Base-by-base conservation (phyloP, 2,329 filamentous ascomycete species). In the Calonectria multiphialidica region DNA sequence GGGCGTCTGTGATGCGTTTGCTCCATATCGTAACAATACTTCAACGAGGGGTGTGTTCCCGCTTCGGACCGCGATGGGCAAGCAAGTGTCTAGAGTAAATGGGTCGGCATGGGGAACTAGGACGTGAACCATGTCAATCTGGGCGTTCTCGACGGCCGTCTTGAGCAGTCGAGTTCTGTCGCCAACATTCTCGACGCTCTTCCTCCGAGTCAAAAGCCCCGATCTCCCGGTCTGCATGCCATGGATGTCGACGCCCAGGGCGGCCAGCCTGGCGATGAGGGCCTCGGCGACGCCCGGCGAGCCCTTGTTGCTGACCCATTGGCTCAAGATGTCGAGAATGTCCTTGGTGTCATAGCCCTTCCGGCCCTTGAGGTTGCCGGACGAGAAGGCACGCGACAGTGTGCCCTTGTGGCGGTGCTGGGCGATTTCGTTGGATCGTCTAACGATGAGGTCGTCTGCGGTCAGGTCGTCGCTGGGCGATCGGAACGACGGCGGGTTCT, bases 261-360 rank as follows among this genome's bases (percentile, higher is more conserved):
- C 80, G 42, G 84, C 82, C 40, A 91, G 81, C 79, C 88, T 89
- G 4, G 80, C 82, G 35, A 91, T 86, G 28, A 91, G 83, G 0
- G 87, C 88, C 76, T 91, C 88, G n/a, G 88, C 89, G 5, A 91
- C 86, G 10, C 87, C 89, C 0, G 89, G 85, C 0, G 88, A 86
- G 15, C 89, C 89, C 18, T 81, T 81, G 57, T 86, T 87, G 42
- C 83, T 80, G 68, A 91, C 84, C 76, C 89, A 88, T 49, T 83
- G 81, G 57, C 87, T 82, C 65, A 91, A 83, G 16, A 87, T 86
- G 61, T 87, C 86, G 62, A 90, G 87, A 23, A 91, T 85, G 73
- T 91, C 87, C 50, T 84, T 86, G 13, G 88, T 84, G 33, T 90
- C 87, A 86, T 87, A 90, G 49, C 83, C 78, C 77, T 90, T 90